Evolutionary conservation across 169 alveolate genomes (phyloP).

Genomic region (Neospora caninum): DNA sequence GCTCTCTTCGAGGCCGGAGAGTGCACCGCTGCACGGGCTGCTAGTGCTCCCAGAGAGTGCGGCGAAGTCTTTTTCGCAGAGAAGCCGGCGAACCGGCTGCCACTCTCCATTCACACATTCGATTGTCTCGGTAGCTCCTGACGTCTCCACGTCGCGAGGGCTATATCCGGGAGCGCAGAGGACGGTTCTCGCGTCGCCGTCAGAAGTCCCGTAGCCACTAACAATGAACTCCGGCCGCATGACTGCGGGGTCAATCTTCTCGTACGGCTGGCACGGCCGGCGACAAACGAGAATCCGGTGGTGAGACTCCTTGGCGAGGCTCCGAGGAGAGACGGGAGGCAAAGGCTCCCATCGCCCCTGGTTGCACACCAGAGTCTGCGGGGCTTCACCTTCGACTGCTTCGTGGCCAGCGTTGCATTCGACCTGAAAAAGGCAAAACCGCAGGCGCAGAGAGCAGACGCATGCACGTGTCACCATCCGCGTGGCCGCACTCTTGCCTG

Average conservation of each 20-base stretch:
- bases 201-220: conserved; percentile 53
- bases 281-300: conserved; percentile 46
- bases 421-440: conserved; percentile 30
- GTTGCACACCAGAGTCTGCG: conserved; percentile 57
- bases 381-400: conserved; percentile 45
- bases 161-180: conserved; percentile 57
- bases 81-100: conserved; percentile 45
- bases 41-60: conserved; percentile 40
- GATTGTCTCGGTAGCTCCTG: conserved; percentile 28
- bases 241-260: conserved; percentile 47
- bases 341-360: conserved; percentile 65
- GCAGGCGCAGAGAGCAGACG: neutral
- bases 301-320: neutral
- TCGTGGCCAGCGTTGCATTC: conserved; percentile 61
- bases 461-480: neutral
- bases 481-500: neutral
- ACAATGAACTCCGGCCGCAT: conserved; percentile 50
- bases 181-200: conserved; percentile 46
- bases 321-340: neutral
- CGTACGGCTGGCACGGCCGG: conserved; percentile 65
- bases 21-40: conserved; percentile 58
- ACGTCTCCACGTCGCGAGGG: conserved; percentile 11
- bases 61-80: conserved; percentile 51
- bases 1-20: conserved; percentile 51
- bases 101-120: conserved; percentile 61